Evolutionary conservation across 352 stramenopile genomes (phyloP).

Genomic region (Phytophthora podocarpi): DNA sequence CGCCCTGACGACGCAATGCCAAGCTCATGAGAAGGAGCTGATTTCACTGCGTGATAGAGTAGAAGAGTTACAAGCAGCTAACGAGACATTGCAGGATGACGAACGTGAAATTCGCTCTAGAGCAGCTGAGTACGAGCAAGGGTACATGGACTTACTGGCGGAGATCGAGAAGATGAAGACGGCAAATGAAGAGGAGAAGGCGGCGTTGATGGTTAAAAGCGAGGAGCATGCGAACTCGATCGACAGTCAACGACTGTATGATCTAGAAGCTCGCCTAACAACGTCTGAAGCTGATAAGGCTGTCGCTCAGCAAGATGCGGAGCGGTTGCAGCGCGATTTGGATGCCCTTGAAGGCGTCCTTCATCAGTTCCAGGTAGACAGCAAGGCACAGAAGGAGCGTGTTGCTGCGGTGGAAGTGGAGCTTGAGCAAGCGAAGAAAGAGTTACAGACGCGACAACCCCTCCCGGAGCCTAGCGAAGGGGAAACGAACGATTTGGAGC

Average conservation of each 20-base stretch:
- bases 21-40: conserved; percentile 43
- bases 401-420: conserved; percentile 52
- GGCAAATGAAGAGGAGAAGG: conserved; percentile 57
- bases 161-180: conserved; percentile 58
- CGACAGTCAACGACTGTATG: conserved; percentile 63
- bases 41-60: conserved; percentile 30
- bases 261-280: conserved; percentile 59
- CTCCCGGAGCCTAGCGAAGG: conserved; percentile 3
- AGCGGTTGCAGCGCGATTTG: conserved; percentile 55
- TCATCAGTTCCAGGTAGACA: conserved; percentile 66
- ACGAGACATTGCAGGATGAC: conserved; percentile 46
- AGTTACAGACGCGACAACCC: conserved; percentile 22
- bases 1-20: conserved; percentile 43
- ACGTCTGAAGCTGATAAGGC: conserved; percentile 66
- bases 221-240: conserved; percentile 56
- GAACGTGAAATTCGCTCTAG: conserved; percentile 44
- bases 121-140: conserved; percentile 71
- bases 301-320: conserved; percentile 62
- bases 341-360: conserved; percentile 66
- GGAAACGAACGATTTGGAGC: conserved; percentile 51
- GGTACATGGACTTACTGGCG: conserved; percentile 58
- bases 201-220: conserved; percentile 44
- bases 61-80: conserved; percentile 39
- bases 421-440: conserved; percentile 35
- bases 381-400: conserved; percentile 56